Evolutionary conservation across 2,329 filamentous ascomycete genomes (phyloP).

Genomic region (Orbilia javanica): DNA sequence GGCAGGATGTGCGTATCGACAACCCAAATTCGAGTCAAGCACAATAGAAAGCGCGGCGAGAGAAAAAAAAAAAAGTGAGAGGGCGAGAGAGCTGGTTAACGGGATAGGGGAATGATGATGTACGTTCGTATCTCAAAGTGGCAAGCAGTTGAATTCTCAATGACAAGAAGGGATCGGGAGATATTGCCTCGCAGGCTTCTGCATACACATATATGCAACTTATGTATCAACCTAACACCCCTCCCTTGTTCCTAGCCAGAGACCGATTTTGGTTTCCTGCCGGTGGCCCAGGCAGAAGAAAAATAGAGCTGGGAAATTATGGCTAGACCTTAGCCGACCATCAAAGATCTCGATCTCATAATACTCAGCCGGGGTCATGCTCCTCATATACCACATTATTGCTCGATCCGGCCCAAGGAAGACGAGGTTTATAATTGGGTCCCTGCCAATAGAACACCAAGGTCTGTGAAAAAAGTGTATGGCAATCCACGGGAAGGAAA

Average conservation of each 20-base stretch:
- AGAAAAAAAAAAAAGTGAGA: not conserved
- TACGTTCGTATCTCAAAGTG: conserved; percentile 13
- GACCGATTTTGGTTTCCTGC: conserved; percentile 3
- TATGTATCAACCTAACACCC: conserved; percentile 19
- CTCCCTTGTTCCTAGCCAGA: not conserved
- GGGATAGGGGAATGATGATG: conserved; percentile 11
- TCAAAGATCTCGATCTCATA: conserved; percentile 46
- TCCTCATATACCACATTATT: conserved; percentile 17
- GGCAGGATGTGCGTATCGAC: conserved; percentile 20
- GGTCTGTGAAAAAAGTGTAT: conserved; percentile 17
- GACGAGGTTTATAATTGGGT: conserved; percentile 16
- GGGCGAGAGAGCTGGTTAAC: not conserved
- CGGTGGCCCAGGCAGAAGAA: conserved; percentile 28
- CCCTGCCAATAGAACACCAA: not conserved
- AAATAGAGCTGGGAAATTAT: conserved; percentile 42
- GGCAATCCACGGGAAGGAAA: conserved; percentile 25
- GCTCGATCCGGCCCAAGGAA: not conserved
- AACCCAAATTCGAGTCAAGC: not conserved
- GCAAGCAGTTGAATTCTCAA: conserved; percentile 8
- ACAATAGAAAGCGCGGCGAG: not conserved
- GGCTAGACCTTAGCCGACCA: conserved; percentile 38
- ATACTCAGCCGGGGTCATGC: conserved; percentile 30
- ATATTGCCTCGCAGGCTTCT: conserved; percentile 30
- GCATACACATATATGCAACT: conserved; percentile 5
- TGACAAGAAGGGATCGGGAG: conserved; percentile 19